A percentile compares a stretch with the other conserved stretches of the same genome.
phyloP scores from a whole-genome alignment of 805 yeast species.

The Candida oleophila region DNA sequence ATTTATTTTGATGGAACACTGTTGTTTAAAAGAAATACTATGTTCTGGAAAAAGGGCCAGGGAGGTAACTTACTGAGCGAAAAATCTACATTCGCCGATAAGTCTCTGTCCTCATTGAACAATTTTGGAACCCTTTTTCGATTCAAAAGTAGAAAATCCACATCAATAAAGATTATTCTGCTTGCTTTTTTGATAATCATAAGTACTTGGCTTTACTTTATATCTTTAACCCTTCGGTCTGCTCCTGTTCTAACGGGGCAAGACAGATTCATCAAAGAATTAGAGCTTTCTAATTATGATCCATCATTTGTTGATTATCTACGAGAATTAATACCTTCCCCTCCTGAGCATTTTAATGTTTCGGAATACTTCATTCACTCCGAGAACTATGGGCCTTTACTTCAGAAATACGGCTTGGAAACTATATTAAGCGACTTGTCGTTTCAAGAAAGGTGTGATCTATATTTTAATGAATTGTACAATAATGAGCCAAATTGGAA shows the following conservation, averaged over 20 bases:
- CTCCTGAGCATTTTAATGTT: constrained; percentile 1
- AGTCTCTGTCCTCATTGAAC: not conserved
- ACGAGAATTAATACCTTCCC: not conserved
- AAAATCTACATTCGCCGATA: not conserved
- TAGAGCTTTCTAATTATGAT: not conserved
- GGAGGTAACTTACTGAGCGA: not conserved
- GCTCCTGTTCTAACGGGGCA: not conserved
- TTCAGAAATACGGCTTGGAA: constrained; percentile 4
- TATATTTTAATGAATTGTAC: constrained; percentile 16
- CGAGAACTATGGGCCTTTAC: not conserved
- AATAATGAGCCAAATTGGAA: constrained; percentile 13
- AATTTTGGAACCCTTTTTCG: not conserved
- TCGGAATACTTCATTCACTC: constrained; percentile 2
- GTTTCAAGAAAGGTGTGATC: constrained; percentile 18
- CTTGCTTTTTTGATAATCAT: not conserved
- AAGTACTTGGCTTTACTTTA: not conserved
- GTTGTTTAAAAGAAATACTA: not conserved
- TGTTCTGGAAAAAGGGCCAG: constrained; percentile 1
- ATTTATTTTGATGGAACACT: too few relatives aligned
- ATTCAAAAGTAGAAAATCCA: not conserved
- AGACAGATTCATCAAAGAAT: not conserved
- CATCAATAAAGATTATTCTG: not conserved
- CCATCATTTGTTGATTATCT: constrained; percentile 1
- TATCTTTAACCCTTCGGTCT: not conserved
- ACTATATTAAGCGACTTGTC: constrained; percentile 8